These are phyloP conservation scores for Pisolithus microcarpus DNA, from an alignment of 768 basidiomycete genomes.

Conservation along the genomic window DNA sequence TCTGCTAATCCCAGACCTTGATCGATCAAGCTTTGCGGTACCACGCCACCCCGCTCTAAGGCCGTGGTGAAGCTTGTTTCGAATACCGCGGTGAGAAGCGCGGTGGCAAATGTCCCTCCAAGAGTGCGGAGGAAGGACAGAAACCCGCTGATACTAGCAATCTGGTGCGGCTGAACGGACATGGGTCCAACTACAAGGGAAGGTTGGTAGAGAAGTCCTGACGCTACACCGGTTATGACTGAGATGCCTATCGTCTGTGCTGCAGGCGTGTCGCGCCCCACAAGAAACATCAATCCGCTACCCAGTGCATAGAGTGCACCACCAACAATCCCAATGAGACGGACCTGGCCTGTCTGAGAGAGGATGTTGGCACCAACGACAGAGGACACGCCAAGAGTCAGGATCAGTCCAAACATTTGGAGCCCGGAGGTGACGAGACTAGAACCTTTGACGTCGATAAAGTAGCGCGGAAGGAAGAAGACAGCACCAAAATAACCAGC, in stretches of 20 bases:
- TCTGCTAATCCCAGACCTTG: constrained; percentile 28
- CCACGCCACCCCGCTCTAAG: constrained; percentile 14
- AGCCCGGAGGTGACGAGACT: constrained; percentile 26
- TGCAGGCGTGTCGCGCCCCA: constrained; percentile 24
- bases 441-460: constrained; percentile 31
- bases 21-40: constrained; percentile 23
- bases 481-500: constrained; percentile 32
- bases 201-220: constrained; percentile 29
- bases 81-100: constrained; percentile 28
- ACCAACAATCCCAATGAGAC: constrained; percentile 25
- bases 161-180: constrained; percentile 27
- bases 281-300: constrained; percentile 27
- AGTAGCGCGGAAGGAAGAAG: constrained; percentile 34
- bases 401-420: constrained; percentile 30
- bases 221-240: constrained; percentile 24
- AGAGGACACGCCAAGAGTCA: constrained; percentile 27
- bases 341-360: constrained; percentile 25
- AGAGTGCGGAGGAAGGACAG: constrained; percentile 29
- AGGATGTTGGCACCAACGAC: constrained; percentile 30
- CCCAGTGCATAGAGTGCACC: constrained; percentile 28
- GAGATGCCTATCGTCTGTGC: constrained; percentile 25
- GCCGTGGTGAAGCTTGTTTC: constrained; percentile 28
- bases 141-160: constrained; percentile 32
- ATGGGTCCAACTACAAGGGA: constrained; percentile 30
- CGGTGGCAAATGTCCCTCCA: constrained; percentile 30